A percentile compares a stretch with the other conserved stretches of the same genome.
Evolutionary conservation across 495 filamentous ascomycete genomes (phyloP).

Genomic region (Trichoderma orchidacearum): DNA sequence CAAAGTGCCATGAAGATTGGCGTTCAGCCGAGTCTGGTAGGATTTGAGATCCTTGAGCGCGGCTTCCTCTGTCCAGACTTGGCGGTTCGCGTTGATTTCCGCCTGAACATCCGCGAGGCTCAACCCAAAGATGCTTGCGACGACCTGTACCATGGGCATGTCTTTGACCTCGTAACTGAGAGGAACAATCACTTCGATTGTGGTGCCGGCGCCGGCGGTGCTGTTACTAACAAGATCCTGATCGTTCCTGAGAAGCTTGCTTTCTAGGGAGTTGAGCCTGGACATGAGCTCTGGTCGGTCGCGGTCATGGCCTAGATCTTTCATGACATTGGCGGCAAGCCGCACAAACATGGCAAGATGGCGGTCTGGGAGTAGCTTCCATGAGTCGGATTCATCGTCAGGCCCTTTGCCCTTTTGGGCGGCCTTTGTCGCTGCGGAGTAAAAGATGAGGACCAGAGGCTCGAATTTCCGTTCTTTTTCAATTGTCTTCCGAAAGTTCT

Average conservation of each 20-base stretch:
- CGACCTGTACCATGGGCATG: conserved; percentile 84
- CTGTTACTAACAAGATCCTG: conserved; percentile 60
- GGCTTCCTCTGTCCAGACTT: conserved; percentile 79
- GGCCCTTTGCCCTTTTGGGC: conserved; percentile 64
- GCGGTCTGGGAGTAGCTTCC: conserved; percentile 86
- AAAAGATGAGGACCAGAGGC: conserved; percentile 82
- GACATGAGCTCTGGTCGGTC: conserved; percentile 71
- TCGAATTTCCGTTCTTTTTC: conserved; percentile 92
- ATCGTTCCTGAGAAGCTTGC: conserved; percentile 88
- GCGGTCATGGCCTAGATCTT: conserved; percentile 56
- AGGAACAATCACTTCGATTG: conserved; percentile 65
- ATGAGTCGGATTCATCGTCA: conserved; percentile 59
- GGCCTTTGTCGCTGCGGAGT: conserved; percentile 62
- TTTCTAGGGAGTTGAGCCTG: conserved; percentile 71
- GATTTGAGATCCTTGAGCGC: conserved; percentile 83
- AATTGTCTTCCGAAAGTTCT: conserved; percentile 72
- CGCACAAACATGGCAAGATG: conserved; percentile 94
- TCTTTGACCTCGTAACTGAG: conserved; percentile 88
- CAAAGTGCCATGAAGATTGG: conserved; percentile 62
- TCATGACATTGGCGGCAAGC: conserved; percentile 65
- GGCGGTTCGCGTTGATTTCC: conserved; percentile 71
- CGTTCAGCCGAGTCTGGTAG: conserved; percentile 76
- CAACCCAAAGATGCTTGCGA: conserved; percentile 72
- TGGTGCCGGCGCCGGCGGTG: conserved; percentile 39
- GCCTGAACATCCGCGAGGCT: conserved; percentile 62